Conservation (phyloP, 169 alveolate genomes). For the Eimeria sp. region DNA sequence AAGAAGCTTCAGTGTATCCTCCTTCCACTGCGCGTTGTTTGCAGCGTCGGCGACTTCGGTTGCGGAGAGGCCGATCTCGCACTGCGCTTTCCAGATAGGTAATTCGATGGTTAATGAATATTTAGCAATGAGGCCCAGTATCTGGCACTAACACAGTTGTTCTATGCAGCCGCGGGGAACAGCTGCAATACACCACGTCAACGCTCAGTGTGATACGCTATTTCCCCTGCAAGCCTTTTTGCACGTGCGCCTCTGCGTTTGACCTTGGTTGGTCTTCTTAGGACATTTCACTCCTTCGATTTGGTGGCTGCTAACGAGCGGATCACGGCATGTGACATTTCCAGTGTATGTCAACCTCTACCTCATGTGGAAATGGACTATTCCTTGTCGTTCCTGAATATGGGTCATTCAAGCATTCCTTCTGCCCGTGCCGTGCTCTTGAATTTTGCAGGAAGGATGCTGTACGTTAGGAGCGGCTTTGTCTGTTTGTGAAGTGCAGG, state of each 20-base stretch:
- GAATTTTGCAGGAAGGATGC: neutral
- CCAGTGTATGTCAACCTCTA: conserved; percentile 78
- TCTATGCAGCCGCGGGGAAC: neutral
- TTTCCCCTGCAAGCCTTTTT: neutral
- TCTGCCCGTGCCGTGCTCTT: neutral
- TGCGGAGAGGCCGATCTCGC: conserved; percentile 88
- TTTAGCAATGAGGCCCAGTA: neutral
- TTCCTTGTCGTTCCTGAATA: neutral
- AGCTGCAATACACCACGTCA: neutral
- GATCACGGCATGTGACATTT: conserved; percentile 90
- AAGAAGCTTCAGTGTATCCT: neutral
- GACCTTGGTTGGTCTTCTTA: neutral
- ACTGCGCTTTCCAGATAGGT: conserved; percentile 83
- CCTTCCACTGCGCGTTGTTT: neutral
- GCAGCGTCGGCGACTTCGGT: conserved; percentile 87
- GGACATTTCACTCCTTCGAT: conserved; percentile 90
- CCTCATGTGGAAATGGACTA: neutral
- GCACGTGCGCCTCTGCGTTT: neutral
- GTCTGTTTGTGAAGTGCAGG: conserved; percentile 72
- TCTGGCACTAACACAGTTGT: neutral
- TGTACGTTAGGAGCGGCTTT: neutral
- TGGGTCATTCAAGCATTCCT: neutral
- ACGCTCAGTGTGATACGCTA: neutral
- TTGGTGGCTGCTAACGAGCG: conserved; percentile 86
- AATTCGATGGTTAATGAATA: neutral